These are phyloP conservation scores for Lactarius sanguifluus DNA, from an alignment of 768 basidiomycete genomes.

Conservation along the genomic window DNA sequence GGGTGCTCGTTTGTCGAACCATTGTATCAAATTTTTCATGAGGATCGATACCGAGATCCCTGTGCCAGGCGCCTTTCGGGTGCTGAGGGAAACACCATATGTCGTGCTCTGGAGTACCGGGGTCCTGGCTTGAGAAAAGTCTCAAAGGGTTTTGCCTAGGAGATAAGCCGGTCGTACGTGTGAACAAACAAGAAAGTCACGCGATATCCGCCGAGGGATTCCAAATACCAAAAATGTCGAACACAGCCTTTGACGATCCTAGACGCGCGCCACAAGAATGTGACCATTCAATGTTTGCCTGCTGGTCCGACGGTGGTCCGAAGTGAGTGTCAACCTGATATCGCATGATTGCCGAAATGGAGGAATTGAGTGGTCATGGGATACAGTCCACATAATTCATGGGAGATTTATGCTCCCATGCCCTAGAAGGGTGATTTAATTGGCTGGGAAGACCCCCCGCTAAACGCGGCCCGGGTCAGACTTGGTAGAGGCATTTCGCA, in stretches of 20 bases:
- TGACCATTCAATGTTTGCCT: neutral
- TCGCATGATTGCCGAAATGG: neutral
- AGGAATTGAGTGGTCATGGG: constrained; percentile 2
- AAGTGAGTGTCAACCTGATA: neutral
- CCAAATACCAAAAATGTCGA: no score
- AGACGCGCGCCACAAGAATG: neutral
- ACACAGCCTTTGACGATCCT: neutral
- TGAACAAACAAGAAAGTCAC: neutral
- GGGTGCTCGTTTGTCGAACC: neutral
- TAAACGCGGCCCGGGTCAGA: neutral
- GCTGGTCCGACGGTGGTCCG: neutral
- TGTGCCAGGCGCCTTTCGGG: neutral
- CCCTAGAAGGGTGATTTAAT: no score
- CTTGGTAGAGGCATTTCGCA: neutral
- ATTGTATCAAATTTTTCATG: neutral
- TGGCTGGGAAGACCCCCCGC: no score
- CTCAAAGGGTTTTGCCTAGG: no score
- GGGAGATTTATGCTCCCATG: no score
- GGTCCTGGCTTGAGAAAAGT: no score
- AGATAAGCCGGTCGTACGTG: no score
- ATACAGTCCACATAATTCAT: neutral
- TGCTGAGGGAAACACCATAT: neutral
- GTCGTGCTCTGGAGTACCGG: no score
- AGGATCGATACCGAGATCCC: neutral
- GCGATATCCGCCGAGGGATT: neutral